Conservation (phyloP, 2,329 filamentous ascomycete species). For the Diplodia scrobiculata region DNA sequence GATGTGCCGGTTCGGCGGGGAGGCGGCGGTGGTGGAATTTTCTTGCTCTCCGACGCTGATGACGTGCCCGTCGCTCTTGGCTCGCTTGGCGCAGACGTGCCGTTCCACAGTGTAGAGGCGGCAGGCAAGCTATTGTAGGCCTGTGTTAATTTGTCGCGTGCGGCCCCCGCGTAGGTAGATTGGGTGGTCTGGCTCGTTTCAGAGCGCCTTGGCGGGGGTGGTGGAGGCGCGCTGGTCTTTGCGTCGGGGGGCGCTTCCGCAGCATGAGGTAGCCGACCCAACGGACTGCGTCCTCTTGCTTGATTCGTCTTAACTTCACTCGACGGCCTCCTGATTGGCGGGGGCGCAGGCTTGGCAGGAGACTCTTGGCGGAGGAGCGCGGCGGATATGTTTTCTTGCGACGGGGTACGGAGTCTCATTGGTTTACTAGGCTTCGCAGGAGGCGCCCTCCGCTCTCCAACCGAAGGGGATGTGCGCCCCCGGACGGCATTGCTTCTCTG, state of each 20-base stretch:
- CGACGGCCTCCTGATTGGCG: conserved; percentile 40
- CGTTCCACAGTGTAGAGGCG: conserved; percentile 35
- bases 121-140: conserved; percentile 47
- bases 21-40: conserved; percentile 29
- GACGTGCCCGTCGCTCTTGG: conserved; percentile 19
- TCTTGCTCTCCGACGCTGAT: conserved; percentile 31
- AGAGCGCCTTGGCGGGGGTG: conserved; percentile 38
- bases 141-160: conserved; percentile 45
- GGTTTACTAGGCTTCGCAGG: conserved; percentile 36
- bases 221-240: conserved; percentile 40
- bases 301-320: conserved; percentile 22
- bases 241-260: conserved; percentile 31
- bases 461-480: conserved; percentile 17
- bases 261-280: conserved; percentile 36
- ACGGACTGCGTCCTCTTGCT: conserved; percentile 32
- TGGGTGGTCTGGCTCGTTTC: conserved; percentile 30
- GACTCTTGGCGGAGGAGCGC: conserved; percentile 27
- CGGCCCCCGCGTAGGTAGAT: conserved; percentile 43
- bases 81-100: conserved; percentile 19
- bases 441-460: conserved; percentile 17
- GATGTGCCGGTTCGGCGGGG: conserved; percentile 27
- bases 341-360: conserved; percentile 31
- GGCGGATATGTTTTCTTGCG: conserved; percentile 37
- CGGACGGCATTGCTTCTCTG: conserved; percentile 30
- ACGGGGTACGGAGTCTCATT: conserved; percentile 45